Evolutionary conservation across 805 yeast species (phyloP).

Genomic region (Cyberlindnera sargentensis): DNA sequence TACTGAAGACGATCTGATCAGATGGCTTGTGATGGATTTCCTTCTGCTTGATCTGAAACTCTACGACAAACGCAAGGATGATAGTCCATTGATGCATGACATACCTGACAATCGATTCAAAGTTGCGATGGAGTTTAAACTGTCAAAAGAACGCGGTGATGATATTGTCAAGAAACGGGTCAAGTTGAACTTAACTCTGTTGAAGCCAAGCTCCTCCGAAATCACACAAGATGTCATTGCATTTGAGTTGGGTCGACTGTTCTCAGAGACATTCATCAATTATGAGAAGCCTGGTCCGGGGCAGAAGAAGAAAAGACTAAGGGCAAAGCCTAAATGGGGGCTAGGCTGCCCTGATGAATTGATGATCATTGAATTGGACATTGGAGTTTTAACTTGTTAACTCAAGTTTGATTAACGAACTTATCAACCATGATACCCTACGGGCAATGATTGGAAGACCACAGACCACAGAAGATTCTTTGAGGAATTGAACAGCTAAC

Average conservation of each 20-base stretch:
- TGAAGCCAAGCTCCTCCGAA: conserved; percentile 12
- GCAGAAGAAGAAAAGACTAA: conserved; percentile 7
- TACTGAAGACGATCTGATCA: conserved; percentile 6
- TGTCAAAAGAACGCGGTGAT: neutral
- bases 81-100: conserved; percentile 6
- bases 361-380: conserved; percentile 9
- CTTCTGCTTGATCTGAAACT: conserved; percentile 10
- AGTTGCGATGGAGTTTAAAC: conserved; percentile 3
- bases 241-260: conserved; percentile 6
- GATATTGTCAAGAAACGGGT: conserved; percentile 4
- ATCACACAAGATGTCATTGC: conserved; percentile 5
- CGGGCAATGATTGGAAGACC: too few species aligned
- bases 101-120: conserved; percentile 9
- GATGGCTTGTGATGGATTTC: conserved; percentile 15
- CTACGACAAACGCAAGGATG: conserved; percentile 9
- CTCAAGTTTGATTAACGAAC: too few species aligned
- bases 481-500: too few species aligned
- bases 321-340: conserved; percentile 19
- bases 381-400: neutral
- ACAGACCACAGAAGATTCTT: too few species aligned
- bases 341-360: conserved; percentile 17
- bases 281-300: conserved; percentile 1
- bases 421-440: too few species aligned
- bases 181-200: conserved; percentile 3
- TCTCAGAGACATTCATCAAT: conserved; percentile 9